Evolutionary conservation across 176 grass and related monocot species (phyloP).

Genomic region (Oryza rufipogon): DNA sequence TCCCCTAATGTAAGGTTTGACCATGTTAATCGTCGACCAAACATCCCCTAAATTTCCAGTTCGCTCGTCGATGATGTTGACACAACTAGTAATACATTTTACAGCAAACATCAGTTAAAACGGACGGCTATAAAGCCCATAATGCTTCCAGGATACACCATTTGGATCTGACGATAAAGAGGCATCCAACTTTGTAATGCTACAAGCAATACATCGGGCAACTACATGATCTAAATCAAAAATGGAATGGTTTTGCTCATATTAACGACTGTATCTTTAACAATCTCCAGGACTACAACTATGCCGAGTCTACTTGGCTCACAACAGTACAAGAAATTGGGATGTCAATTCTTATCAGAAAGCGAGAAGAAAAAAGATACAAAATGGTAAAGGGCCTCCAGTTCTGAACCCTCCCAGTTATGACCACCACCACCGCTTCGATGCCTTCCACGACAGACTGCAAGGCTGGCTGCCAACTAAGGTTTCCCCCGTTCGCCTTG

Average conservation of each 20-base stretch:
- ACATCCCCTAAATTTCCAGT: no score
- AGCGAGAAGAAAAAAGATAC: constrained; percentile 19
- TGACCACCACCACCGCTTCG: background rate
- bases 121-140: background rate
- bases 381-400: constrained; percentile 30
- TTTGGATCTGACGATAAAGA: background rate
- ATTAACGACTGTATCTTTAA: constrained; percentile 14
- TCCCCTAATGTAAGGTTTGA: no score
- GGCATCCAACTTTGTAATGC: background rate
- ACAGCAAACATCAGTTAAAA: background rate
- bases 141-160: background rate
- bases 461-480: background rate
- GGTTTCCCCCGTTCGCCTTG: background rate
- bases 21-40: no score
- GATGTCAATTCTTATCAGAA: constrained; percentile 29
- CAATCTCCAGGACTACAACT: constrained; percentile 12
- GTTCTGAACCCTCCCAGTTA: constrained; percentile 7
- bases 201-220: constrained; percentile 17
- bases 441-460: background rate
- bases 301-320: constrained; percentile 29
- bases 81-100: background rate
- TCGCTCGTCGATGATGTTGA: no score
- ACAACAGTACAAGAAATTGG: constrained; percentile 35
- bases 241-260: constrained; percentile 12
- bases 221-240: constrained; percentile 26